These are phyloP conservation scores for Panicum virgatum DNA, from an alignment of 202 grass and related monocot species.

Conservation along the genomic window DNA sequence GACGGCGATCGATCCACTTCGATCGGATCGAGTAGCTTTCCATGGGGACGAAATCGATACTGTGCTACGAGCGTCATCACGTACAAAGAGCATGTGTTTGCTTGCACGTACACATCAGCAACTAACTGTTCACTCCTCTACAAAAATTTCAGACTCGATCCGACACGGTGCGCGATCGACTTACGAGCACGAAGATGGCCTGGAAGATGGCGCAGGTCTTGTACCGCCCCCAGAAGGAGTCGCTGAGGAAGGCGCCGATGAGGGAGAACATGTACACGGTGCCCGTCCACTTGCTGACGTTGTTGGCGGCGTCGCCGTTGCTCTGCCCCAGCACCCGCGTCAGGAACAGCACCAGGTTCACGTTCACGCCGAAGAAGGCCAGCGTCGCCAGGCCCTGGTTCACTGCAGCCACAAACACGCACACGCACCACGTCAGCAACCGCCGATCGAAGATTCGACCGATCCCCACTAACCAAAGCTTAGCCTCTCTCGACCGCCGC, in stretches of 20 bases:
- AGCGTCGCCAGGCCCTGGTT: constrained; percentile 93
- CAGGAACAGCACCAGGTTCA: constrained; percentile 96
- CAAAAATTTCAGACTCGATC: not conserved
- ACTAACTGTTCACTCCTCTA: not conserved
- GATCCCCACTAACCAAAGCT: not conserved
- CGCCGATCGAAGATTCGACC: not conserved
- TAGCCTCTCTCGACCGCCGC: no score
- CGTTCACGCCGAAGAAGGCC: constrained; percentile 93
- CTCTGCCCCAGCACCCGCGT: constrained; percentile 86
- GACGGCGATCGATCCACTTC: no score
- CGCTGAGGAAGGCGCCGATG: constrained; percentile 92
- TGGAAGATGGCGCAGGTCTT: constrained; percentile 92
- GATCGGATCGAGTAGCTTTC: no score
- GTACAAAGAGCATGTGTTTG: not conserved
- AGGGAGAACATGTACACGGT: constrained; percentile 98
- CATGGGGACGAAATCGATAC: constrained; percentile 6
- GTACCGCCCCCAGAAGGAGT: constrained; percentile 97
- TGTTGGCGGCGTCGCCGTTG: constrained; percentile 92
- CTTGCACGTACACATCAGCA: not conserved
- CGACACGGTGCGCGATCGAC: not conserved
- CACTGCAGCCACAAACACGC: constrained; percentile 45
- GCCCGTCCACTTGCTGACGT: constrained; percentile 99
- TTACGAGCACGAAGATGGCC: constrained; percentile 86
- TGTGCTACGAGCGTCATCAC: not conserved
- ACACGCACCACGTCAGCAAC: not conserved